Conservation (phyloP, 140 eudicot species). For the Bidens hawaiensis region DNA sequence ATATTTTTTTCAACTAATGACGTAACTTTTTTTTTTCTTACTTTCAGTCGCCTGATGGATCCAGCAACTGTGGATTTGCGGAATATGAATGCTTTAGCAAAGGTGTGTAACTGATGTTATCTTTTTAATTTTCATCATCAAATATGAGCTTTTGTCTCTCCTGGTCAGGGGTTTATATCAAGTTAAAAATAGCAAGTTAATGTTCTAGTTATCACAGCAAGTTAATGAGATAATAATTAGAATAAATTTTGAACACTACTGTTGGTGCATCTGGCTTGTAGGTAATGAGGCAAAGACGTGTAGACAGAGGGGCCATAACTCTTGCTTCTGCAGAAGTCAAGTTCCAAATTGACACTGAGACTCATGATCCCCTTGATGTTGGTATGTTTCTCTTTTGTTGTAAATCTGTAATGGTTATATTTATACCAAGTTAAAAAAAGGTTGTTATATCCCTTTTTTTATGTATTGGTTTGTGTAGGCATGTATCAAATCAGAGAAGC, state of each 20-base stretch:
- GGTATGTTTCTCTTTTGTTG: conserved; percentile 34
- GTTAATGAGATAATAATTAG: not conserved
- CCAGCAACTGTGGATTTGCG: conserved; percentile 85
- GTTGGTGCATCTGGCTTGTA: conserved; percentile 28
- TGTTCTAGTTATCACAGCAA: not conserved
- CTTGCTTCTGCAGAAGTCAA: conserved; percentile 99
- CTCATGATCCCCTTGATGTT: conserved; percentile 98
- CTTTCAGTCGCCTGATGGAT: conserved; percentile 85
- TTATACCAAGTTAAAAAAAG: not conserved
- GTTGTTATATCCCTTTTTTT: not conserved
- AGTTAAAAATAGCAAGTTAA: not conserved
- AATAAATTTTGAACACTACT: not conserved
- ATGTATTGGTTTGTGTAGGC: conserved; percentile 40
- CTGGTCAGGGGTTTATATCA: conserved; percentile 1
- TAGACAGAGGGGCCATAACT: conserved; percentile 95
- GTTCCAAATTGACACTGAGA: conserved; percentile 96
- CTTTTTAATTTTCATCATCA: not conserved
- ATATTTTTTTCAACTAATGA: not conserved
- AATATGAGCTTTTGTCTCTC: conserved; percentile 1
- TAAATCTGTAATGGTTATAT: not conserved
- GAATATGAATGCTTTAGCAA: conserved; percentile 81
- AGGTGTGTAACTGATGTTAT: conserved; percentile 43
- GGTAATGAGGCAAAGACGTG: conserved; percentile 94
- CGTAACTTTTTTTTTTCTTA: not conserved
- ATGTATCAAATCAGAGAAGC: conserved; percentile 99